Evolutionary conservation across 1,139 yeast genomes (phyloP).

Genomic region (Hansenula lynferdii): DNA sequence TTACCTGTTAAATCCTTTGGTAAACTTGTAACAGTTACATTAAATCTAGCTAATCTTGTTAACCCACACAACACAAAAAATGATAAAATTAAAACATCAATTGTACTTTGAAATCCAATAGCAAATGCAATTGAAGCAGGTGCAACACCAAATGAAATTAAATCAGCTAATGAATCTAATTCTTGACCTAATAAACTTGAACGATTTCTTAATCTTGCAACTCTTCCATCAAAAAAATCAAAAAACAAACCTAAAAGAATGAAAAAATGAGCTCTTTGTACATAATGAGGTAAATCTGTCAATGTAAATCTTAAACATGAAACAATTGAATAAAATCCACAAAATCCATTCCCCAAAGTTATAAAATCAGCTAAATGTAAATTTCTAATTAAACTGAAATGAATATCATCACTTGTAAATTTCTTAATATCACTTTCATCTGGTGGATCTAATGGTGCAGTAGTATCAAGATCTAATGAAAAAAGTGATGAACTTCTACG

Average conservation of each 20-base stretch:
- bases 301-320: conserved; percentile 78
- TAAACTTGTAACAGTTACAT: conserved; percentile 86
- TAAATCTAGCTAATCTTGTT: conserved; percentile 90
- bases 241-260: conserved; percentile 86
- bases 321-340: conserved; percentile 86
- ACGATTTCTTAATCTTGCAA: conserved; percentile 90
- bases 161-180: conserved; percentile 91
- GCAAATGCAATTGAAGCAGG: conserved; percentile 93
- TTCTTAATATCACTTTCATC: conserved; percentile 73
- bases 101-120: conserved; percentile 80
- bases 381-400: conserved; percentile 68
- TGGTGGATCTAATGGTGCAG: conserved; percentile 44
- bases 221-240: conserved; percentile 96
- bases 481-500: conserved; percentile 37
- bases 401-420: conserved; percentile 76
- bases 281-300: conserved; percentile 65
- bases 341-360: conserved; percentile 84
- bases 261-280: conserved; percentile 86
- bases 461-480: conserved; percentile 26
- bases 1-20: conserved; percentile 39
- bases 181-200: conserved; percentile 96
- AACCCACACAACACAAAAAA: conserved; percentile 92
- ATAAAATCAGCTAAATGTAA: conserved; percentile 95
- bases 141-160: conserved; percentile 87
- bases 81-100: conserved; percentile 71